Percentiles rank a stretch among this genome's conserved stretches.
Conservation (phyloP, 2,329 filamentous ascomycete genomes). For the Onygenales sp. region DNA sequence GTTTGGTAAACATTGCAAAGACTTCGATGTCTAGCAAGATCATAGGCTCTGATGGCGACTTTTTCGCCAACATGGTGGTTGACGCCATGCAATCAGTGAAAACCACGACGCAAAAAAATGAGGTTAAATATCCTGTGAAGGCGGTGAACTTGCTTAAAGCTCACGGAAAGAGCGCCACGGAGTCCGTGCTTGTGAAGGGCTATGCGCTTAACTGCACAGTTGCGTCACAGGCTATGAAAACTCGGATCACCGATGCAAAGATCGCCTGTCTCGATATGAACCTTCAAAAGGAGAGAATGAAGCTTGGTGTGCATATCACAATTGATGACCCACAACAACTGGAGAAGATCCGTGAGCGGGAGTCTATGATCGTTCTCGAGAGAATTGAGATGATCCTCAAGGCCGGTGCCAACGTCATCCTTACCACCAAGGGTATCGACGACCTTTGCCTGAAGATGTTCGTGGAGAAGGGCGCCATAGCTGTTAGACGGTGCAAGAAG, state of each 20-base stretch:
- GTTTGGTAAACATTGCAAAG: slow-evolving; percentile 88
- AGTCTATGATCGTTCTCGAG: slow-evolving; percentile 87
- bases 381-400: slow-evolving; percentile 96
- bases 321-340: slow-evolving; percentile 95
- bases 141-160: slow-evolving; percentile 98
- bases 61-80: slow-evolving; percentile 95
- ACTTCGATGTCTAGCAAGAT: slow-evolving; percentile 99
- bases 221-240: slow-evolving; percentile 95
- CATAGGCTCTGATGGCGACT: slow-evolving; percentile 89
- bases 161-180: slow-evolving; percentile 78
- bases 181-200: slow-evolving; percentile 86
- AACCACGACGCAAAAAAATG: slow-evolving; percentile 78
- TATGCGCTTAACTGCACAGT: slow-evolving; percentile 99
- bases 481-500: slow-evolving; percentile 93
- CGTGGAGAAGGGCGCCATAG: slow-evolving; percentile 90
- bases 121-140: slow-evolving; percentile 96
- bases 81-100: slow-evolving; percentile 95
- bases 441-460: slow-evolving; percentile 92
- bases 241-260: slow-evolving; percentile 83
- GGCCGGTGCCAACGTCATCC: slow-evolving; percentile 86
- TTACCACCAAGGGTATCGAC: slow-evolving; percentile 98
- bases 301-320: slow-evolving; percentile 95
- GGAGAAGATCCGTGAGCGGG: slow-evolving; percentile 90
- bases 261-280: slow-evolving; percentile 98
- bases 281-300: slow-evolving; percentile 97